phyloP scores from a whole-genome alignment of 106 monocot genomes.

The Acorus gramineus region DNA sequence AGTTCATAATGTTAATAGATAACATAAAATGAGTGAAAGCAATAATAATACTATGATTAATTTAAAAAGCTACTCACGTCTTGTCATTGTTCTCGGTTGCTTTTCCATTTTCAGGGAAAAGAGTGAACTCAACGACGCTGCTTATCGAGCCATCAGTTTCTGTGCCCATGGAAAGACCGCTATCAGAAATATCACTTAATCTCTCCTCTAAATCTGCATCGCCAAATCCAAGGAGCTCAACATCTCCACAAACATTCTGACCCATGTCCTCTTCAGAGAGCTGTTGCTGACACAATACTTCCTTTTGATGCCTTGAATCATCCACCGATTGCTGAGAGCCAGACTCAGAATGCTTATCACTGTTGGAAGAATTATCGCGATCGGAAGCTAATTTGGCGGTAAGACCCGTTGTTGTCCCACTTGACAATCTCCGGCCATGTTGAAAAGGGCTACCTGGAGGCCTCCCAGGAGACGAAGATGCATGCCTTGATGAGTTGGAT shows the following conservation, averaged over 20 bases:
- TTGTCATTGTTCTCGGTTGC: conserved; percentile 12
- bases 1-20: too few species aligned
- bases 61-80: conserved; percentile 18
- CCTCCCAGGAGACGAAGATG: conserved; percentile 37
- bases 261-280: conserved; percentile 3
- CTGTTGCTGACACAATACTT: conserved; percentile 5
- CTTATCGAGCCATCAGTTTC: conserved; percentile 59
- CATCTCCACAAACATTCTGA: conserved; percentile 16
- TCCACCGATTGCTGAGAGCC: conserved; percentile 32
- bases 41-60: too few species aligned
- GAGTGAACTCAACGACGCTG: conserved; percentile 25
- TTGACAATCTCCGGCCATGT: conserved; percentile 12
- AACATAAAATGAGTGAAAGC: too few species aligned
- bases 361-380: conserved; percentile 27
- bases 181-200: conserved; percentile 68
- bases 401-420: conserved; percentile 15
- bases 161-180: conserved; percentile 44
- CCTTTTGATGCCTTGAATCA: conserved; percentile 13
- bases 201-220: conserved; percentile 59
- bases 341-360: conserved; percentile 41
- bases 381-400: conserved; percentile 29
- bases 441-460: conserved; percentile 27
- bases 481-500: conserved; percentile 32
- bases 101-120: conserved; percentile 27
- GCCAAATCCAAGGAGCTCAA: conserved; percentile 28